phyloP scores from a whole-genome alignment of 2,329 filamentous ascomycete genomes.

The Aspergillus caelatus region DNA sequence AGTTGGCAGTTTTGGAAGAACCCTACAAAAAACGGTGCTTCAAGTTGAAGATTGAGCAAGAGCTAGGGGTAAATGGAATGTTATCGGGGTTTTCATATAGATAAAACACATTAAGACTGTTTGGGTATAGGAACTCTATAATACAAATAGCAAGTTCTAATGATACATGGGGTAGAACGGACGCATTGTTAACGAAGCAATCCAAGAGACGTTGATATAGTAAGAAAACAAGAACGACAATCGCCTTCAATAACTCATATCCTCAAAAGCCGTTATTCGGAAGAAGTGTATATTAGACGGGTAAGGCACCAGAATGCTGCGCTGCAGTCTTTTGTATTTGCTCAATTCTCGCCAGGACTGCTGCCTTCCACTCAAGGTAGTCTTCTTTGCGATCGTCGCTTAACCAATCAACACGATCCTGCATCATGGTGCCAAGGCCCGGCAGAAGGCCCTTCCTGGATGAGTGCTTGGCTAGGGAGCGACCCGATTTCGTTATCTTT shows the following conservation, averaged over 20 bases:
- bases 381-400: constrained; percentile 47
- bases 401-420: constrained; percentile 50
- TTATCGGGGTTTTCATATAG: background rate
- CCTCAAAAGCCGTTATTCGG: too few species aligned
- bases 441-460: constrained; percentile 44
- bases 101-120: background rate
- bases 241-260: background rate
- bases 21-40: background rate
- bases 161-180: background rate
- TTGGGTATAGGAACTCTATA: background rate
- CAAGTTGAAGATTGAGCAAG: background rate
- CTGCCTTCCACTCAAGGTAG: constrained; percentile 48
- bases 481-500: constrained; percentile 19
- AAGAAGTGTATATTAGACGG: background rate
- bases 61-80: background rate
- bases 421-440: constrained; percentile 55
- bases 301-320: background rate
- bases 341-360: constrained; percentile 43
- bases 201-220: background rate
- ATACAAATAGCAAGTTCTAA: background rate
- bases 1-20: background rate
- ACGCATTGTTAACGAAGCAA: background rate
- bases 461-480: constrained; percentile 16
- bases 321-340: constrained; percentile 29
- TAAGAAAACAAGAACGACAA: background rate